Evolutionary conservation across 495 filamentous ascomycete species (phyloP), one percentile per base, ranked within the genome.

Genomic region (Tuber borchii): DNA sequence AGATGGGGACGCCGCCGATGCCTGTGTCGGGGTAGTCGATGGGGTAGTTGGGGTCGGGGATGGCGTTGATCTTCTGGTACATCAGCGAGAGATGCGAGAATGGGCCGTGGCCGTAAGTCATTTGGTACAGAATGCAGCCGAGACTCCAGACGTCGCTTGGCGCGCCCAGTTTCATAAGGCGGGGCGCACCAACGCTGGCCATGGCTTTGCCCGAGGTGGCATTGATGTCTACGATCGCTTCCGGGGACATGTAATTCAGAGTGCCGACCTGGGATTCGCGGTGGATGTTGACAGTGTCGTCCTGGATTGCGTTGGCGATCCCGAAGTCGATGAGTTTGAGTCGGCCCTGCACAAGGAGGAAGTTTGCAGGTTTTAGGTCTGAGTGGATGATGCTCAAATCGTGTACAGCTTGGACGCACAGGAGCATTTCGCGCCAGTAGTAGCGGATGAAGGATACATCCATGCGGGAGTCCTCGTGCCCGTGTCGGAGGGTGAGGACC

Each of bases 351-450:
- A 94, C 91, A n/a, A 96, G 86, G 65, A 97, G 91, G 77, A 97
- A 97, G 79, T 97, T 99, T 76, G 94, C 93, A 2, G 95, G 95
- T 82, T 99, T 99, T 44, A 99, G 87, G 82, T 99, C 95, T 2
- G 93, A 96, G 84, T 99, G 95, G 17, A 99, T 94, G 71, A 99
- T 93, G 83, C 97, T 94, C 79, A 90, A 86, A 1, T 90, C 87
- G 82, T 99, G 95, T 0, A 99, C 93, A 3, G 94, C 88, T 72
- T 92, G 88, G 7, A 99, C 90, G 84, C 95, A 99, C 81, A 96
- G 93, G 6, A 99, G 91, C 96, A 99, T 98, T 85, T 99, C 95
- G 82, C 94, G 93, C 95, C 95, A 99, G 86, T 97, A 97, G 84
- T 93, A 93, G 14, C 95, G 91, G n/a, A 94, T 92, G 80, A 97